These are phyloP conservation scores for Canariomyces notabilis DNA, from an alignment of 2,329 filamentous ascomycete genomes.

Conservation along the genomic window DNA sequence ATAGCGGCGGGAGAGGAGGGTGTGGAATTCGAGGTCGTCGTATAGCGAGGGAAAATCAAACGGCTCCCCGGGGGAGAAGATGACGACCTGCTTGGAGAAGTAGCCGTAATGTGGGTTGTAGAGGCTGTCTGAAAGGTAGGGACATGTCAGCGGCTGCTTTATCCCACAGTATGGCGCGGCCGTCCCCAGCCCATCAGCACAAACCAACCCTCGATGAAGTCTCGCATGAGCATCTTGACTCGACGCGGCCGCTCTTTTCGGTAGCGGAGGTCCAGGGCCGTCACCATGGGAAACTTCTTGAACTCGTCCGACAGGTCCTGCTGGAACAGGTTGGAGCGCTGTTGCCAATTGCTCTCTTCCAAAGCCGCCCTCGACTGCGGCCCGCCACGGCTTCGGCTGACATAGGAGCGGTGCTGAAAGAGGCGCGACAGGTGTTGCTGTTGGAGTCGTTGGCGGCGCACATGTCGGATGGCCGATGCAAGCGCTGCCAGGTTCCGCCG, in stretches of 20 bases:
- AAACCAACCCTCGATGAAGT: slow-evolving; percentile 84
- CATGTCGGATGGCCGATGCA: slow-evolving; percentile 36
- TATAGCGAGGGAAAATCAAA: slow-evolving; percentile 79
- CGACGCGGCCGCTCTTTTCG: slow-evolving; percentile 72
- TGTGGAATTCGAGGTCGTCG: slow-evolving; percentile 82
- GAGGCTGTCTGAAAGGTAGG: slow-evolving; percentile 63
- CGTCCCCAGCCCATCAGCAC: neutral
- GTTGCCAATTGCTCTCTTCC: slow-evolving; percentile 77
- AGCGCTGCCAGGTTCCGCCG: slow-evolving; percentile 40
- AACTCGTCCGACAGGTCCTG: slow-evolving; percentile 77
- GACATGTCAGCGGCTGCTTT: slow-evolving; percentile 4
- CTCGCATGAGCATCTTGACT: slow-evolving; percentile 95
- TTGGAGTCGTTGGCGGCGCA: slow-evolving; percentile 20
- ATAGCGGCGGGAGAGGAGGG: slow-evolving; percentile 71
- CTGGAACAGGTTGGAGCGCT: slow-evolving; percentile 69
- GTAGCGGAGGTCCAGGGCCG: slow-evolving; percentile 68
- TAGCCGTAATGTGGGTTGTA: slow-evolving; percentile 96
- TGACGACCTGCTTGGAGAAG: slow-evolving; percentile 93
- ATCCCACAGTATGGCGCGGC: neutral
- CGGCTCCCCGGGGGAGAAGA: slow-evolving; percentile 87
- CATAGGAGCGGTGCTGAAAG: slow-evolving; percentile 30
- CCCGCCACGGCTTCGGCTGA: slow-evolving; percentile 11
- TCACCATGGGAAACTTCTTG: slow-evolving; percentile 75
- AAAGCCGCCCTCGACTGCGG: slow-evolving; percentile 23
- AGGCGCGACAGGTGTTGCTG: slow-evolving; percentile 29